These are phyloP conservation scores for Schizosaccharomyces osmophilus DNA, from an alignment of 805 yeast species.

Conservation along the genomic window DNA sequence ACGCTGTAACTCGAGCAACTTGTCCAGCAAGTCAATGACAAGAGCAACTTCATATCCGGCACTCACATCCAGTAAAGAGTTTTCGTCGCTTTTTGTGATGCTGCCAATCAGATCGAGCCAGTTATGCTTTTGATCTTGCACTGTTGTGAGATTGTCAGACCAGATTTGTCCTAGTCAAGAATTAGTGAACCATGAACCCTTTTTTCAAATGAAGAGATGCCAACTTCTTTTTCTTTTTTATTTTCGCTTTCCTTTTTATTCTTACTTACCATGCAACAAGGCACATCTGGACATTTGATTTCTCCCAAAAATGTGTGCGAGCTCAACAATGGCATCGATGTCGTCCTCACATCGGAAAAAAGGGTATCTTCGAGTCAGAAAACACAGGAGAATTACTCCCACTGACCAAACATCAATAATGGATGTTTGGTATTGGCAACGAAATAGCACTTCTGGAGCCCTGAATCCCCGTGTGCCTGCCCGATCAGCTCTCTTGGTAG, in stretches of 20 bases:
- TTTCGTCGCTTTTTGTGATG: neutral
- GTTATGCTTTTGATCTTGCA: neutral
- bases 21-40: neutral
- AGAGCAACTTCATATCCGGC: neutral
- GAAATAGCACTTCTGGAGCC: slow-evolving; percentile 2
- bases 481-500: slow-evolving; percentile 1
- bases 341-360: slow-evolving; percentile 1
- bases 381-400: neutral
- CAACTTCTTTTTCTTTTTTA: no score
- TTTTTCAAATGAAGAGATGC: neutral
- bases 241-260: neutral
- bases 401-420: neutral
- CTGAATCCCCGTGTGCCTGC: slow-evolving; percentile 2
- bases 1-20: neutral
- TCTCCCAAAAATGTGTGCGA: slow-evolving; percentile 1
- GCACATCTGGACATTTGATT: slow-evolving; percentile 1
- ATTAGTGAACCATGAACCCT: neutral
- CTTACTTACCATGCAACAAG: neutral
- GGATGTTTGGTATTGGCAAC: neutral
- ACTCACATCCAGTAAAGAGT: neutral
- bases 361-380: slow-evolving; percentile 1
- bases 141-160: neutral
- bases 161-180: neutral
- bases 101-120: neutral
- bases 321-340: neutral